Evolutionary conservation across 768 basidiomycete species (phyloP), one percentile per base, ranked within the genome.

Genomic region (Podaxis sp.): DNA sequence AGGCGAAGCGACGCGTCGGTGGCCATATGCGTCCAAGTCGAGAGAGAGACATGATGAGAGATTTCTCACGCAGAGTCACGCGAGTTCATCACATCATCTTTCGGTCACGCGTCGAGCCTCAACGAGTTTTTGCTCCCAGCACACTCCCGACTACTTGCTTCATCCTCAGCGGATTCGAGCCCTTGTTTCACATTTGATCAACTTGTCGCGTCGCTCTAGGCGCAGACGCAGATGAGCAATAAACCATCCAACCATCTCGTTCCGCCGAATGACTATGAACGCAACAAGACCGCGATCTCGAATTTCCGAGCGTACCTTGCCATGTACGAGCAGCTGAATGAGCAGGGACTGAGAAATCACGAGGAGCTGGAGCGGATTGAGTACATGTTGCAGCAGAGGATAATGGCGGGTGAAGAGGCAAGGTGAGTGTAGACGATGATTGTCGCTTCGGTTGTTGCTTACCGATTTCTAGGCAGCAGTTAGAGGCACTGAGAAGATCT

Each of bases 391-490:
- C 37, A 65, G 50, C 59, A 54, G 40, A 66, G 71, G 64, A 69
- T 79, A 5, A 68, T 71, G 40, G 77, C 77, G 18, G 84, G 83
- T 1, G 72, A 76, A 18, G 69, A 77, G 56, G 84, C 83, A 40
- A 72, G 75, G 82, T 71, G 61, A 76, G 82, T 70, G 61, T 62
- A 68, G 62, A 14, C 13, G 21, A 48, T 18, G 21, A 28, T 28
- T 18, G 38, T 21, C 23, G 5, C 28, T 38, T 51, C 50, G 9
- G 14, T 44, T 25, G n/a, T 23, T 28, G 44, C 18, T 28, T 58
- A 53, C n/a, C 35, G 6, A n/a, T 40, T 18, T 54, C 6, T 53
- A 62, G 56, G 44, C 62, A 25, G 25, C 36, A 52, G 7, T 35
- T 62, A 21, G 51, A 59, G 11, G 7, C 53, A 23, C 14, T 59